Evolutionary conservation across 2,329 filamentous ascomycete species (phyloP).

Genomic region (Colletotrichum tanaceti): DNA sequence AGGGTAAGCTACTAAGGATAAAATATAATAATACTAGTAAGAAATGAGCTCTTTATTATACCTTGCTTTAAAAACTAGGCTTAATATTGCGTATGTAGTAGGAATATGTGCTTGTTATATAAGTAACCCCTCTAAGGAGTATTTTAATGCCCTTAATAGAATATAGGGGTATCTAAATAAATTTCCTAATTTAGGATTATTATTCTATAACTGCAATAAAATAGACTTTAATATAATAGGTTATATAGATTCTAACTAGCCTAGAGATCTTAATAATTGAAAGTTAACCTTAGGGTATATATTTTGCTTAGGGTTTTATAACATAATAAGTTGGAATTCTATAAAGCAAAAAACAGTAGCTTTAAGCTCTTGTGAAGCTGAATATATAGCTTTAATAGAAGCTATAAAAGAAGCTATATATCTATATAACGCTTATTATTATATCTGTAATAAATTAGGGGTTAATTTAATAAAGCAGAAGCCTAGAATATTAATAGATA

Average conservation of each 20-base stretch:
- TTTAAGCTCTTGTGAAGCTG: not conserved
- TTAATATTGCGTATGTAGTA: no score
- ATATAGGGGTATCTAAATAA: not conserved
- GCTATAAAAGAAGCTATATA: constrained; percentile 20
- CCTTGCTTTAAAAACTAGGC: no score
- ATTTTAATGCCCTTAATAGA: not conserved
- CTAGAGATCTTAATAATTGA: not conserved
- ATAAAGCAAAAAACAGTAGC: constrained; percentile 8
- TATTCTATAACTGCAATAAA: not conserved
- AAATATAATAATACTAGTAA: no score
- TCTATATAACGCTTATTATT: not conserved
- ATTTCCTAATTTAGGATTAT: not conserved
- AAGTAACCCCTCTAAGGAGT: no score
- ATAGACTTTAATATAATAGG: not conserved
- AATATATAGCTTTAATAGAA: no score
- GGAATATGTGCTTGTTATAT: no score
- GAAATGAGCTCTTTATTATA: no score
- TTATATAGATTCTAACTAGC: not conserved
- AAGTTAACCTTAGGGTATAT: not conserved
- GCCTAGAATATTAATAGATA: constrained; percentile 6
- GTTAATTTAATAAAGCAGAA: not conserved
- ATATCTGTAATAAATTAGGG: not conserved
- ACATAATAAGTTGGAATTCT: constrained; percentile 3
- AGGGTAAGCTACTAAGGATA: no score
- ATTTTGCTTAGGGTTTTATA: not conserved